These are phyloP conservation scores for Gigaspora rosea DNA, from an alignment of 192 early-diverging fungal genomes.

Conservation along the genomic window DNA sequence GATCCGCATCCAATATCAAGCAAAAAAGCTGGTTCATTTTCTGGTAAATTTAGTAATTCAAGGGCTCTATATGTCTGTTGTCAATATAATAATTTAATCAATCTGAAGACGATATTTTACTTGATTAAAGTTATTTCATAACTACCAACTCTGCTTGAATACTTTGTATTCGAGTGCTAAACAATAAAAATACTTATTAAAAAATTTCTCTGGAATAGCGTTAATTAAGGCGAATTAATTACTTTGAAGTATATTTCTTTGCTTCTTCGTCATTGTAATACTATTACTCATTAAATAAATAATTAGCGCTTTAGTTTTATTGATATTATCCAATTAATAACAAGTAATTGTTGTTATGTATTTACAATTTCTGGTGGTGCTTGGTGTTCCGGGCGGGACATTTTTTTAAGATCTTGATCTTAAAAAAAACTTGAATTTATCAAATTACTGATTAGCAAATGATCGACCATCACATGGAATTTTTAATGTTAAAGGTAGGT, in stretches of 20 bases:
- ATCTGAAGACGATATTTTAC: background rate
- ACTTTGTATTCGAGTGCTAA: constrained; percentile 87
- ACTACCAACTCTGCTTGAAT: constrained; percentile 91
- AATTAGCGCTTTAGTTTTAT: background rate
- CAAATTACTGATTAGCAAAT: too few species aligned
- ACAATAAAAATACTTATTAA: background rate
- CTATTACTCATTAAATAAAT: constrained; percentile 41
- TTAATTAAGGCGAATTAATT: constrained; percentile 30
- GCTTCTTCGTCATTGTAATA: constrained; percentile 95
- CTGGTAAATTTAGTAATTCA: constrained; percentile 84
- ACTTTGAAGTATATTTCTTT: constrained; percentile 91
- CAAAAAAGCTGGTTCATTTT: constrained; percentile 71
- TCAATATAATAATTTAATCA: background rate
- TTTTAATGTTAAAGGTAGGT: too few species aligned
- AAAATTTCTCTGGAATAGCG: background rate
- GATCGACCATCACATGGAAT: too few species aligned
- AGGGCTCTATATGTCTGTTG: constrained; percentile 71
- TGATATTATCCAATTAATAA: background rate
- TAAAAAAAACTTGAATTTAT: too few species aligned
- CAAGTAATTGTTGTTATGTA: constrained; percentile 11
- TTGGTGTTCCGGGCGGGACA: constrained; percentile 94
- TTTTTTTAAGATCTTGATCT: constrained; percentile 34
- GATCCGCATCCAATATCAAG: constrained; percentile 98
- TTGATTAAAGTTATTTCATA: background rate
- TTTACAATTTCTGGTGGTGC: constrained; percentile 95